These are phyloP conservation scores for Rhodotorula taiwanensis DNA, from an alignment of 768 basidiomycete species.

Conservation along the genomic window DNA sequence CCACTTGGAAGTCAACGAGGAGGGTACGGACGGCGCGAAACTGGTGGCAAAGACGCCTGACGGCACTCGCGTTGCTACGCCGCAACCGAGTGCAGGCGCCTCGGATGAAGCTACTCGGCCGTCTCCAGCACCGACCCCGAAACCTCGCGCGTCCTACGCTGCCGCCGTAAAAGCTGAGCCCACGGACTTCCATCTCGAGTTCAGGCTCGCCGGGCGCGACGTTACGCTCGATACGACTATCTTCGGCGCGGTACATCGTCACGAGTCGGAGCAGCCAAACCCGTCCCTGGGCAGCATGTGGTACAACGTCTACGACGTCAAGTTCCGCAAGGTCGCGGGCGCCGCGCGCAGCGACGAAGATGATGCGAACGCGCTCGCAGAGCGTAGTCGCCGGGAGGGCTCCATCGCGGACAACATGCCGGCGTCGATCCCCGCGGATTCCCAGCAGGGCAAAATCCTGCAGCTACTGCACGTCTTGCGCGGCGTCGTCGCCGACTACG, in stretches of 20 bases:
- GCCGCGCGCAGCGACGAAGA: constrained; percentile 22
- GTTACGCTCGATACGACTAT: constrained; percentile 83
- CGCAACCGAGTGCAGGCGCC: constrained; percentile 53
- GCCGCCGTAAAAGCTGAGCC: constrained; percentile 88
- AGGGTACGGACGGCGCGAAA: constrained; percentile 60
- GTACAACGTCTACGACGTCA: constrained; percentile 84
- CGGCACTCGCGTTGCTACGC: constrained; percentile 87
- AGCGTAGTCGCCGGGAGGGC: constrained; percentile 40
- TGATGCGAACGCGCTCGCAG: constrained; percentile 20
- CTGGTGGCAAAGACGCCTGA: constrained; percentile 95
- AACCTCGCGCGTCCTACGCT: constrained; percentile 63
- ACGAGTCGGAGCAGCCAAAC: constrained; percentile 53
- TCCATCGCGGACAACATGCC: constrained; percentile 60
- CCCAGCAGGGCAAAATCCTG: constrained; percentile 81
- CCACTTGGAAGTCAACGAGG: constrained; percentile 34
- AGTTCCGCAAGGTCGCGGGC: constrained; percentile 85
- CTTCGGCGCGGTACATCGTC: constrained; percentile 92
- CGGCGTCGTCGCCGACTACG: constrained; percentile 58
- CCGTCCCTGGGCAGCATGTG: constrained; percentile 47
- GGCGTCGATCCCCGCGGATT: constrained; percentile 73
- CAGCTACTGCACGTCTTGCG: constrained; percentile 81
- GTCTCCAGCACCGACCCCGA: constrained; percentile 44
- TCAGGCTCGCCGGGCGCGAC: constrained; percentile 80
- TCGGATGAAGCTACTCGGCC: constrained; percentile 23
- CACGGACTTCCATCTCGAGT: constrained; percentile 93